Conservation (phyloP, 169 alveolate species). For the Cryptosporidium felis region DNA sequence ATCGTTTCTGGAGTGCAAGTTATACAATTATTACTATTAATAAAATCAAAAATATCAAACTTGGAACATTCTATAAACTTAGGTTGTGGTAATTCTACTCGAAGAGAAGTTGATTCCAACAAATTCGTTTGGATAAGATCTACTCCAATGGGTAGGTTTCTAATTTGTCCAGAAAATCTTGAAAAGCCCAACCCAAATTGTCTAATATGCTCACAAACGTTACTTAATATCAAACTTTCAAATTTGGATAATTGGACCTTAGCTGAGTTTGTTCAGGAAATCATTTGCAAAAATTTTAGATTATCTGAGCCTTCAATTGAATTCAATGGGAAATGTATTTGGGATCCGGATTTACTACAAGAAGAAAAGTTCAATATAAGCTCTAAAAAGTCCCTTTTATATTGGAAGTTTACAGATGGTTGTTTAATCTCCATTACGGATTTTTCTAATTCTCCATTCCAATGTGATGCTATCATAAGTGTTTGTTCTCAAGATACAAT, state of each 20-base stretch:
- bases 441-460: slow-evolving; percentile 32
- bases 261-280: slow-evolving; percentile 70
- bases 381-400: not conserved
- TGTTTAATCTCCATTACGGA: slow-evolving; percentile 40
- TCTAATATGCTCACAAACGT: slow-evolving; percentile 74
- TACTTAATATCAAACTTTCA: slow-evolving; percentile 68
- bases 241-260: slow-evolving; percentile 72
- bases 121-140: slow-evolving; percentile 73
- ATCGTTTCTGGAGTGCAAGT: slow-evolving; percentile 93
- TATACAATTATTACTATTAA: slow-evolving; percentile 81
- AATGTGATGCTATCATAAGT: slow-evolving; percentile 44
- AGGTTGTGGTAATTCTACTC: slow-evolving; percentile 55
- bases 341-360: slow-evolving; percentile 46
- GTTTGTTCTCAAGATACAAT: not conserved
- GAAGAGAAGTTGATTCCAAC: slow-evolving; percentile 54
- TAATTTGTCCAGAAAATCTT: slow-evolving; percentile 75
- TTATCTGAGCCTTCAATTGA: slow-evolving; percentile 48
- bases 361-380: slow-evolving; percentile 10
- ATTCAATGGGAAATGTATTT: slow-evolving; percentile 51
- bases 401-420: slow-evolving; percentile 38
- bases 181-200: slow-evolving; percentile 74
- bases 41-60: slow-evolving; percentile 48
- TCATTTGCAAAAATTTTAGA: slow-evolving; percentile 24
- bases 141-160: slow-evolving; percentile 45
- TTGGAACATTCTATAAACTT: slow-evolving; percentile 48